phyloP scores from a whole-genome alignment of 352 stramenopile species.

The Pythium phragmiticola region DNA sequence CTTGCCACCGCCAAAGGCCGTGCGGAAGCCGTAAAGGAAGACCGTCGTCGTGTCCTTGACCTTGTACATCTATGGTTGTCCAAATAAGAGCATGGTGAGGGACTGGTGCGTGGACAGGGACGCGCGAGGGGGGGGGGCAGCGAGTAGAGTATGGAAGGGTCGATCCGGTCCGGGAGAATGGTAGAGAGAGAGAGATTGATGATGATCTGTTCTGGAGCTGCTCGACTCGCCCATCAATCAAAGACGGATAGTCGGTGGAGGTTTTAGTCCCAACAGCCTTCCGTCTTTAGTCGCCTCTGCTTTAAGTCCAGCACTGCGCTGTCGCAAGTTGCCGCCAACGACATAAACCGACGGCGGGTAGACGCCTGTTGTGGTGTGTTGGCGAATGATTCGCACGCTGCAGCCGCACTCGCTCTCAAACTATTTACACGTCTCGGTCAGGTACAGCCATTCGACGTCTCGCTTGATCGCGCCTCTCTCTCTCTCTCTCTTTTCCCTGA shows the following conservation, averaged over 20 bases:
- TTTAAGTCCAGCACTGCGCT: not conserved
- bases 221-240: not conserved
- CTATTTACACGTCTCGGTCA: not conserved
- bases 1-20: constrained; percentile 97
- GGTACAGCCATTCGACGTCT: not conserved
- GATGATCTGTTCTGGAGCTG: not conserved
- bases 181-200: not conserved
- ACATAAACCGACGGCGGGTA: not conserved
- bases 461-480: not conserved
- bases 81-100: not conserved
- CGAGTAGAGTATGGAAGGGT: not conserved
- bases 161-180: not conserved
- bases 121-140: not conserved
- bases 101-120: not conserved
- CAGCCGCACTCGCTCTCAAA: not conserved
- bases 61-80: constrained; percentile 91
- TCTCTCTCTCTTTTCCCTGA: constrained; percentile 6
- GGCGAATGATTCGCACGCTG: not conserved
- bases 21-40: constrained; percentile 97
- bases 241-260: not conserved
- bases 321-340: not conserved
- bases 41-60: constrained; percentile 94
- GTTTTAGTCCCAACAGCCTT: not conserved
- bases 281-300: not conserved
- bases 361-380: no score